phyloP scores from a whole-genome alignment of 768 basidiomycete genomes.

The Termitomyces sp. region DNA sequence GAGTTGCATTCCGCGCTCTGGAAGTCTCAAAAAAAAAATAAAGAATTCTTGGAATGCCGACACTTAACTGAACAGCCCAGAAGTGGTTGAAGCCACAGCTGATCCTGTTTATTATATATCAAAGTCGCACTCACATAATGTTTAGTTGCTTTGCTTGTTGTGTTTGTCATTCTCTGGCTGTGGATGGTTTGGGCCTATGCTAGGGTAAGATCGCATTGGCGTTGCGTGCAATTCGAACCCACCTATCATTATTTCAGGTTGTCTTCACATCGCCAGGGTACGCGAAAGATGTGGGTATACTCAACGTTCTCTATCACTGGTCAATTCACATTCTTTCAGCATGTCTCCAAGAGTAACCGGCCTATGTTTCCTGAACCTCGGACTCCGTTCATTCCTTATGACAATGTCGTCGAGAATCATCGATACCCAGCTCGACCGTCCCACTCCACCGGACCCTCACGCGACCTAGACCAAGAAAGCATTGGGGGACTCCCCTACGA shows the following conservation, averaged over 20 bases:
- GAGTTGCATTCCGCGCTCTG: background rate
- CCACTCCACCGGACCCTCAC: constrained; percentile 6
- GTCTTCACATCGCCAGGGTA: constrained; percentile 63
- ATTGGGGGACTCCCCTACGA: constrained; percentile 41
- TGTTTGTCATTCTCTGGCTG: constrained; percentile 57
- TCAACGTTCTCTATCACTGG: constrained; percentile 12
- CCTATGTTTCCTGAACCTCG: constrained; percentile 19
- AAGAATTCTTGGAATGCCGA: background rate
- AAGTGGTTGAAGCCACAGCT: background rate
- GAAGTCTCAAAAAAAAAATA: too few species aligned
- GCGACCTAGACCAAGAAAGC: constrained; percentile 17
- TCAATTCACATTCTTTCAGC: constrained; percentile 10
- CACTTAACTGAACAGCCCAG: background rate
- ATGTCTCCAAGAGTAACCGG: constrained; percentile 19
- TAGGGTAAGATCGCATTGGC: constrained; percentile 37
- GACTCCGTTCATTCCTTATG: constrained; percentile 4
- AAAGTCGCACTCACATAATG: constrained; percentile 1
- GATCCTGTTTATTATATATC: background rate
- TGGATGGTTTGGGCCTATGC: constrained; percentile 78
- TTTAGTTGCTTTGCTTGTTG: constrained; percentile 62
- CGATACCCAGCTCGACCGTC: background rate
- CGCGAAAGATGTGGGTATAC: constrained; percentile 51
- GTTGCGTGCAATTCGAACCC: background rate
- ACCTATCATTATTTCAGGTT: constrained; percentile 32
- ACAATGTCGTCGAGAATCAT: constrained; percentile 1